Evolutionary conservation across 2,329 filamentous ascomycete genomes (phyloP).

Genomic region (Podosphaera xanthii): DNA sequence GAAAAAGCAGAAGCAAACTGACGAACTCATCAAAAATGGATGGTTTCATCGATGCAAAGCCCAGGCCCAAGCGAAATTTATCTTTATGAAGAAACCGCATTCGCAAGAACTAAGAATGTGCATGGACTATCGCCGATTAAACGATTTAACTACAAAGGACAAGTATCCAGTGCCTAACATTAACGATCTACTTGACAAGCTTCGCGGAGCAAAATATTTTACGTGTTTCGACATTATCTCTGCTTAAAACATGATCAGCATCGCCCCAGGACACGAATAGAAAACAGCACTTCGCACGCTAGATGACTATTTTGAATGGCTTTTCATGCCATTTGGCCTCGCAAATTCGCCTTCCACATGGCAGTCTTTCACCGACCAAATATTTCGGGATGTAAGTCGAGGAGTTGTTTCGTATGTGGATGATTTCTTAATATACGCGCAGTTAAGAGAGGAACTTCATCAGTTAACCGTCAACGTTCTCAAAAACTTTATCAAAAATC

Average conservation of each 20-base stretch:
- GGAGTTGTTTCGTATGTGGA: no score
- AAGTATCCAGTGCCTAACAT: slow-evolving; percentile 1
- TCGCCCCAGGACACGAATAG: no score
- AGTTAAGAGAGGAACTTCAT: no score
- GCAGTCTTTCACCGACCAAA: no score
- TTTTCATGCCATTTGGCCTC: no score
- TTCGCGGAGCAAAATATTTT: not conserved
- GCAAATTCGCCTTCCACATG: no score
- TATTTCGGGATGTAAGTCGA: no score
- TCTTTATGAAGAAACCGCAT: not conserved
- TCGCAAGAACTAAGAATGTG: not conserved
- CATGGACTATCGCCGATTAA: not conserved
- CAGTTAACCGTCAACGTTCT: no score
- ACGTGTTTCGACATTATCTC: not conserved
- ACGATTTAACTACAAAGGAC: not conserved
- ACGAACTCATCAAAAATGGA: not conserved
- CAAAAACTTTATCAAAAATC: no score
- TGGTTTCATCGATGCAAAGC: not conserved
- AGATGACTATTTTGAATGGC: no score
- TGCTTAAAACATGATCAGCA: not conserved
- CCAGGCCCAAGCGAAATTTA: not conserved
- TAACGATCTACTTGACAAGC: not conserved
- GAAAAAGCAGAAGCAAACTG: not conserved
- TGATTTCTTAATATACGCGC: no score
- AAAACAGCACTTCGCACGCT: no score